A percentile compares a stretch with the other conserved stretches of the same genome.
phyloP scores from a whole-genome alignment of 768 basidiomycete genomes.

The Collybia mongolica region DNA sequence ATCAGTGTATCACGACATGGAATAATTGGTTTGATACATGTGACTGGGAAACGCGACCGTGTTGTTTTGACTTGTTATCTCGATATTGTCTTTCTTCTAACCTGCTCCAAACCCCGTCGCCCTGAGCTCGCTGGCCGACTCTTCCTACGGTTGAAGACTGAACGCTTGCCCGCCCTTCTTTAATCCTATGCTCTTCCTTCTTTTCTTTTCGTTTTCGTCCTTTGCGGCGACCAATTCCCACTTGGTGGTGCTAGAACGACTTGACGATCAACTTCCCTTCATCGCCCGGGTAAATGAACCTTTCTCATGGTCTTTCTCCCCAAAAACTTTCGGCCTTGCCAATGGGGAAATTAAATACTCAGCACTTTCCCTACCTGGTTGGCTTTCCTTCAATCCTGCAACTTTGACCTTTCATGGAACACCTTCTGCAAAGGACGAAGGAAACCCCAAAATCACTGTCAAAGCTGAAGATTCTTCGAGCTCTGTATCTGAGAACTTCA shows the following conservation, averaged over 20 bases:
- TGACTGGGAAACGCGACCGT: conserved; percentile 10
- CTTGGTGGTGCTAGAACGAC: conserved; percentile 54
- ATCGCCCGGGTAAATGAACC: conserved; percentile 66
- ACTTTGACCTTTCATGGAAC: conserved; percentile 67
- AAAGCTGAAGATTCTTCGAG: conserved; percentile 57
- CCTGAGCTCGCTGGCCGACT: conserved; percentile 63
- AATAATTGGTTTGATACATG: conserved; percentile 6
- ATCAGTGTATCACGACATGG: conserved; percentile 6
- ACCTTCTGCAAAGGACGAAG: conserved; percentile 63
- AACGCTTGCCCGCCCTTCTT: conserved; percentile 45
- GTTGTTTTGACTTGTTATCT: conserved; percentile 30
- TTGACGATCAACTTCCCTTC: conserved; percentile 72
- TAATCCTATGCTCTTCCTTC: conserved; percentile 64
- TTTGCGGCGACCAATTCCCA: conserved; percentile 38
- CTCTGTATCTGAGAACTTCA: conserved; percentile 50
- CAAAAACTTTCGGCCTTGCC: conserved; percentile 59
- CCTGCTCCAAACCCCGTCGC: conserved; percentile 6
- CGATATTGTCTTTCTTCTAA: conserved; percentile 4
- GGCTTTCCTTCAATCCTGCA: conserved; percentile 72
- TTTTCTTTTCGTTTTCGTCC: conserved; percentile 47
- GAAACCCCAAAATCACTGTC: conserved; percentile 58
- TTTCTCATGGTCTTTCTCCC: conserved; percentile 71
- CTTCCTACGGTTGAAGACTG: conserved; percentile 33
- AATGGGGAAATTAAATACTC: conserved; percentile 47
- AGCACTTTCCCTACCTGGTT: conserved; percentile 59